A percentile compares a stretch with the other conserved stretches of the same genome.
Evolutionary conservation across 306 rosid species (phyloP).

Genomic region (Quercus cerris): DNA sequence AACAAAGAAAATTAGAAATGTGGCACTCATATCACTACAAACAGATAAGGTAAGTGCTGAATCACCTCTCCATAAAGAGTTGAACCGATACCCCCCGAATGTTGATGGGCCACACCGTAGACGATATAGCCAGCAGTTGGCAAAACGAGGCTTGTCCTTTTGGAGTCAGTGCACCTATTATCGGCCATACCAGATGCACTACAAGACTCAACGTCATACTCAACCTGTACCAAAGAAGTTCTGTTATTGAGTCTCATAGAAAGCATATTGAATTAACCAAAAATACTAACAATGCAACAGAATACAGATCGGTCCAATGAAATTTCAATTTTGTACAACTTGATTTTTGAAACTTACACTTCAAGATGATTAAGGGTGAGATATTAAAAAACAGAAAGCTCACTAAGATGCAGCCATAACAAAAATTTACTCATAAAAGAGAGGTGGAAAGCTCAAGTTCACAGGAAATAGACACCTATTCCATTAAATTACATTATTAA

Average conservation of each 20-base stretch:
- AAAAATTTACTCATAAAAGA: background rate
- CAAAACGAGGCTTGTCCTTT: slow-evolving; percentile 29
- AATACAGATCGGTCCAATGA: background rate
- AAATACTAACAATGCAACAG: background rate
- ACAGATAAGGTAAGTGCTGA: background rate
- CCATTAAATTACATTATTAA: too few relatives aligned
- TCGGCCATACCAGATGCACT: background rate
- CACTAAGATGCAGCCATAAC: background rate
- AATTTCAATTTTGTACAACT: background rate
- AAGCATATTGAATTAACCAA: background rate
- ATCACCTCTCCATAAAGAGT: slow-evolving; percentile 67
- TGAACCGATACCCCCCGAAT: slow-evolving; percentile 62
- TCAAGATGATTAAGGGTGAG: background rate
- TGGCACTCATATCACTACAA: background rate
- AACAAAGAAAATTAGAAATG: too few relatives aligned
- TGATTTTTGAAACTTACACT: background rate
- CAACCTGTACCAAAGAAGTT: slow-evolving; percentile 39
- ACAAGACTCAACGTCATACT: slow-evolving; percentile 59
- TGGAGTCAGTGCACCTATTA: slow-evolving; percentile 31
- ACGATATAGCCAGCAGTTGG: slow-evolving; percentile 55
- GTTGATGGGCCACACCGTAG: slow-evolving; percentile 84
- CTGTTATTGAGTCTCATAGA: background rate
- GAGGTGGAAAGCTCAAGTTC: background rate
- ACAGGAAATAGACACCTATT: too few relatives aligned
- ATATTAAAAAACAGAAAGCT: background rate